Percentiles rank a stretch among this genome's conserved stretches.
Evolutionary conservation across 1,139 yeast genomes (phyloP).

Genomic region (Taphrina flavorubra): DNA sequence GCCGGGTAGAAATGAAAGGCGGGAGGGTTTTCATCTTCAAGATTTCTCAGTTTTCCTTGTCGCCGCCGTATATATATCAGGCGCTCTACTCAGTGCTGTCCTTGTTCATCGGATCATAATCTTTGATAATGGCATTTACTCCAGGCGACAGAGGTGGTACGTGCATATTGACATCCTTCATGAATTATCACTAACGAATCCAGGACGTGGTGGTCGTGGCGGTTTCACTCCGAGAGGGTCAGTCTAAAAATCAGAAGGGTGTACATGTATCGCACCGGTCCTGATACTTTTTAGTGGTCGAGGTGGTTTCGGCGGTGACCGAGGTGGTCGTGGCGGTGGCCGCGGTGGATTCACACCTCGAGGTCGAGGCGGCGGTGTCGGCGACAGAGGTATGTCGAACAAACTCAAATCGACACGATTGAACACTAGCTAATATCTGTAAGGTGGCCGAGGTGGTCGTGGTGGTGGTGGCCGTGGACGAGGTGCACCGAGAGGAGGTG

Average conservation of each 20-base stretch:
- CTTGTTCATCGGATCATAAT: constrained; percentile 8
- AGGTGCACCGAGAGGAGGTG: constrained; percentile 71
- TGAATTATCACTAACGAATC: constrained; percentile 44
- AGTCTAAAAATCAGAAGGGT: constrained; percentile 37
- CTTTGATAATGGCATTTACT: constrained; percentile 59
- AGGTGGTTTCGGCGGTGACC: constrained; percentile 44
- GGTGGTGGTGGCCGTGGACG: constrained; percentile 48
- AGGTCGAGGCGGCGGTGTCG: constrained; percentile 54
- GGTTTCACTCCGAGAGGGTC: constrained; percentile 44
- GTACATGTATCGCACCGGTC: constrained; percentile 44
- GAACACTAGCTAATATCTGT: background rate
- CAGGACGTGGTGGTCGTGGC: constrained; percentile 43
- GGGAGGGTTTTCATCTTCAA: background rate
- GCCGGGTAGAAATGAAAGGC: constrained; percentile 7
- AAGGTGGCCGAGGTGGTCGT: constrained; percentile 41
- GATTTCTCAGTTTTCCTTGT: background rate
- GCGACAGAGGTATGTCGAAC: constrained; percentile 38
- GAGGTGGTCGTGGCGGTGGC: constrained; percentile 52
- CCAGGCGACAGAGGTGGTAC: constrained; percentile 58
- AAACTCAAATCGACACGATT: too few relatives aligned
- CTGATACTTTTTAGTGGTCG: constrained; percentile 44
- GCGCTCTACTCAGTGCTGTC: too few relatives aligned
- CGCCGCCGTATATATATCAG: too few relatives aligned
- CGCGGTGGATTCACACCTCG: constrained; percentile 63
- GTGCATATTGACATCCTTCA: constrained; percentile 46